Evolutionary conservation across 495 filamentous ascomycete species (phyloP).

Genomic region (Daldinia bambusicola): DNA sequence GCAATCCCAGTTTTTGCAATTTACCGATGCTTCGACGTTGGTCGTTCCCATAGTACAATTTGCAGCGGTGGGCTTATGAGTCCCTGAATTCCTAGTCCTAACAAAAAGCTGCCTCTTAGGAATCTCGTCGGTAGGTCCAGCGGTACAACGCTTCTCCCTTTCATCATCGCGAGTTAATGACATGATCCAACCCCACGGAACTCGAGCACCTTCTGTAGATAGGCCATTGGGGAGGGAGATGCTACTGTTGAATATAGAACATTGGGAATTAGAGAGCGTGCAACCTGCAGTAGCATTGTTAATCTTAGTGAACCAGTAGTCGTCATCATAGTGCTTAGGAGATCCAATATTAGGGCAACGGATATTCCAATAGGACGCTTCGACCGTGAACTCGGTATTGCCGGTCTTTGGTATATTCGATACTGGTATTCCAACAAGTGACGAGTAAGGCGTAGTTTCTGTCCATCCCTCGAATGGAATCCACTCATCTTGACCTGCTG

Average conservation of each 20-base stretch:
- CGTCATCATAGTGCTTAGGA: conserved; percentile 1
- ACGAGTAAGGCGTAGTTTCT: conserved; percentile 5
- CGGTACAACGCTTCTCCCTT: not conserved
- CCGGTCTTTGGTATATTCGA: conserved; percentile 1
- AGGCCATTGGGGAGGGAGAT: not conserved
- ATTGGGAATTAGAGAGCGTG: not conserved
- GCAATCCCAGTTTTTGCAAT: conserved; percentile 14
- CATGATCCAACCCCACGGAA: not conserved
- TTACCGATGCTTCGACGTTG: not conserved
- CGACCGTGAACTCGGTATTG: not conserved
- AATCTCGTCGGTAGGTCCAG: not conserved
- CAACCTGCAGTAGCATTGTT: not conserved
- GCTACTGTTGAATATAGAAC: not conserved
- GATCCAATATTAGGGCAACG: not conserved
- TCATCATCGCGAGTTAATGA: conserved; percentile 8
- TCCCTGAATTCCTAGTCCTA: not conserved
- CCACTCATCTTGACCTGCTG: not conserved
- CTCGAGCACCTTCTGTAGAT: not conserved
- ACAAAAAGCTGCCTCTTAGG: conserved; percentile 3
- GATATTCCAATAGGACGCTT: conserved; percentile 6
- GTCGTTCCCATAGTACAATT: conserved; percentile 7
- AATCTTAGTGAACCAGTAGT: not conserved
- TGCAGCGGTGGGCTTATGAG: conserved; percentile 4
- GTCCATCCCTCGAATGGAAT: not conserved
- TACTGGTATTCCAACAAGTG: conserved; percentile 8